Evolutionary conservation across 495 filamentous ascomycete genomes (phyloP), one percentile per base, ranked within the genome.

Genomic region (Hypoxylon intermedium): DNA sequence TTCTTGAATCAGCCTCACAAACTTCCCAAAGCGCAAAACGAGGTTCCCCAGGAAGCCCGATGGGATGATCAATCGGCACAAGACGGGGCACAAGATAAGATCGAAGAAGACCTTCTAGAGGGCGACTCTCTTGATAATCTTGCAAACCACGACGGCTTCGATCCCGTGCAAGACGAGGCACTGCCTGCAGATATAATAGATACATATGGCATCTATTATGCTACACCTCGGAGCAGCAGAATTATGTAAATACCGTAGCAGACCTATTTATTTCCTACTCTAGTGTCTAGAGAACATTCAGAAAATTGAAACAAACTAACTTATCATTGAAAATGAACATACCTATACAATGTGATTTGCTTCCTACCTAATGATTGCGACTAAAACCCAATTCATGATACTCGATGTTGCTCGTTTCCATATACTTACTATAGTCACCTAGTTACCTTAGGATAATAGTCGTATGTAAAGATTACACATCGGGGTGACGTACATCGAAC

Each of bases 401-500:
- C n/a, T n/a, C n/a, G n/a, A n/a, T n/a, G n/a, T n/a, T n/a, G n/a
- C n/a, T n/a, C n/a, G n/a, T n/a, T n/a, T n/a, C n/a, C n/a, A n/a
- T n/a, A n/a, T 26, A 26, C 24, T 26, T 26, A 26, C 24, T 26
- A 4, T 26, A 26, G 3, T 7, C 24, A 26, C n/a, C n/a, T n/a
- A n/a, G n/a, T n/a, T n/a, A n/a, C n/a, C n/a, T n/a, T n/a, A n/a
- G n/a, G n/a, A n/a, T n/a, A n/a, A n/a, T n/a, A n/a, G n/a, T n/a
- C n/a, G n/a, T n/a, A n/a, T n/a, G n/a, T n/a, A n/a, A n/a, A n/a
- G n/a, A n/a, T n/a, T n/a, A n/a, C n/a, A 44, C 20, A 24, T 16
- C 57, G 40, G 55, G 15, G 16, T 26, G 45, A 37, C 19, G 28
- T 40, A 9, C 19, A 54, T 42, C 30, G 20, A 33, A 13, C 13